Percentiles rank a stretch among this genome's conserved stretches.
Conservation (phyloP, 1,139 yeast genomes). For the Candida pseudoviswanathii region DNA sequence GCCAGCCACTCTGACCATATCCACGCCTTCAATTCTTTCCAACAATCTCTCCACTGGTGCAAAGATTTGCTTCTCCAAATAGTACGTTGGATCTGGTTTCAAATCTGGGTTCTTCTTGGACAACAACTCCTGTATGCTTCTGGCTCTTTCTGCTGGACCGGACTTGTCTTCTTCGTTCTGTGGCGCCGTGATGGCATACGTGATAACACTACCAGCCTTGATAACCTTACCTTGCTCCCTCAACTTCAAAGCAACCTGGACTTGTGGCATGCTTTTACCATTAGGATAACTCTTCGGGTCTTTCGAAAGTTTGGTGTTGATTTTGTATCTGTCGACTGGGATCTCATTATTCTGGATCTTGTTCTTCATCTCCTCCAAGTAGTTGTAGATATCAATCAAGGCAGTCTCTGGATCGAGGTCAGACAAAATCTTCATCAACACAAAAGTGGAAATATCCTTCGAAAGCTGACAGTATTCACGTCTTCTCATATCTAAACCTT, state of each 20-base stretch:
- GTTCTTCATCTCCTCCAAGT: conserved; percentile 61
- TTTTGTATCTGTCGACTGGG: conserved; percentile 64
- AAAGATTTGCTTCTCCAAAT: conserved; percentile 84
- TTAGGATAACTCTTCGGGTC: conserved; percentile 75
- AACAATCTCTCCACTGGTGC: conserved; percentile 90
- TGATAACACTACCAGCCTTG: conserved; percentile 87
- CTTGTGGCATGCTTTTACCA: conserved; percentile 88
- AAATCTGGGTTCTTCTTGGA: conserved; percentile 46
- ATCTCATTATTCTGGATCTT: conserved; percentile 65
- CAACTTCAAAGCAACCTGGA: conserved; percentile 85
- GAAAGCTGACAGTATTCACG: conserved; percentile 95
- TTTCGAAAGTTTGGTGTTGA: conserved; percentile 74
- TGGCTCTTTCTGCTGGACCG: conserved; percentile 72
- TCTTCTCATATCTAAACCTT: conserved; percentile 96
- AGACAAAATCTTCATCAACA: conserved; percentile 69
- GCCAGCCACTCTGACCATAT: conserved; percentile 73
- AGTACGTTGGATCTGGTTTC: conserved; percentile 74
- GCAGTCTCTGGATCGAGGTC: conserved; percentile 81
- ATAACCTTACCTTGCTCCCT: conserved; percentile 80
- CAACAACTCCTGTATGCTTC: conserved; percentile 73
- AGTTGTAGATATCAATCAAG: conserved; percentile 68
- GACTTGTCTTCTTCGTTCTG: conserved; percentile 37
- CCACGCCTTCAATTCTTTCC: conserved; percentile 86
- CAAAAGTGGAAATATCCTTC: conserved; percentile 80
- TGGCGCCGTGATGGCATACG: conserved; percentile 71